A percentile compares a stretch with the other conserved stretches of the same genome.
phyloP scores from a whole-genome alignment of 2,329 filamentous ascomycete species.

The Aureobasidium sp. region DNA sequence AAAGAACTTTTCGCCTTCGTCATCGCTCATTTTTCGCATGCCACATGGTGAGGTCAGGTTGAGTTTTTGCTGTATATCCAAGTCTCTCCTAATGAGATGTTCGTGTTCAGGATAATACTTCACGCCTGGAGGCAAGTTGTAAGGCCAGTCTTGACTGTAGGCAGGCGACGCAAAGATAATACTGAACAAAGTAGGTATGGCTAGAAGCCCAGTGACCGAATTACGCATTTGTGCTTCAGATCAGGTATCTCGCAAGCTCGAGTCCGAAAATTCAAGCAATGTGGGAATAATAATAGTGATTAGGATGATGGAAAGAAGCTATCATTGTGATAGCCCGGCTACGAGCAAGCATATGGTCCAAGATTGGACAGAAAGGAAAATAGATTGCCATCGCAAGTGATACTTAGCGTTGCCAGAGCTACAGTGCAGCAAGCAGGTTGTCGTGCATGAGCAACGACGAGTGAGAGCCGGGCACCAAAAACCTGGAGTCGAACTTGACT shows the following conservation, averaged over 20 bases:
- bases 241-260: not conserved
- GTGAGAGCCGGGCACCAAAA: not conserved
- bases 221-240: not conserved
- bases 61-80: slow-evolving; percentile 35
- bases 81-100: slow-evolving; percentile 33
- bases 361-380: not conserved
- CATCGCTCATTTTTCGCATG: slow-evolving; percentile 63
- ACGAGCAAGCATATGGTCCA: not conserved
- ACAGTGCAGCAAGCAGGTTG: slow-evolving; percentile 7
- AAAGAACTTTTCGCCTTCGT: slow-evolving; percentile 67
- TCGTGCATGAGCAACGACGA: not conserved
- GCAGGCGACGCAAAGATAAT: slow-evolving; percentile 13
- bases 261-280: not conserved
- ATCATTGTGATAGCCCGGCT: not conserved
- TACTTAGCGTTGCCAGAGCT: slow-evolving; percentile 14
- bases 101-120: slow-evolving; percentile 45
- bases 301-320: not conserved
- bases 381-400: slow-evolving; percentile 10
- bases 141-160: slow-evolving; percentile 36
- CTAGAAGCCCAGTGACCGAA: not conserved
- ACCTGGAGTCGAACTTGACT: not conserved
- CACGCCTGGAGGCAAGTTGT: slow-evolving; percentile 38
- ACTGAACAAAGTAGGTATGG: not conserved
- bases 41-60: slow-evolving; percentile 45
- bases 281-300: not conserved